Evolutionary conservation across 1,284 basidiomycete genomes (phyloP), one percentile per base, ranked within the genome.

Genomic region (Cutaneotrichosporon spelunceum): DNA sequence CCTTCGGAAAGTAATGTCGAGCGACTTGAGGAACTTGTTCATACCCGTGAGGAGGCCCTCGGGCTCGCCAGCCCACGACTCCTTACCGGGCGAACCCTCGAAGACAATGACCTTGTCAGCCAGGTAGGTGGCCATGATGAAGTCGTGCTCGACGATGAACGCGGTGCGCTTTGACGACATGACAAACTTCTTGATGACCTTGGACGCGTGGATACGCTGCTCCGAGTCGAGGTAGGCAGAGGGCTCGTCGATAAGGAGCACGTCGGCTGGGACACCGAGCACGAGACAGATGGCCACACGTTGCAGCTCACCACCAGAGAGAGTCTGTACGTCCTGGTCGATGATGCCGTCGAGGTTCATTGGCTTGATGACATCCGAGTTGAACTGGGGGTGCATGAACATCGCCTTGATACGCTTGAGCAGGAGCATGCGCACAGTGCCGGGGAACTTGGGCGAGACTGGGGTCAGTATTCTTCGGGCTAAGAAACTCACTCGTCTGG

Each of bases 371-470:
- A 97, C 94, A 74, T 97, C 93, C 47, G 89, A 89, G 80, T 93
- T 90, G 87, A 97, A 98, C 80, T 97, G 93, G 30, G 93, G 89
- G 77, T 95, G 90, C 91, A 96, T 93, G 81, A 94, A 96, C 53
- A 91, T 87, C 33, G 85, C 82, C 81, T 94, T 94, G 82, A 97
- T 95, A 77, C 90, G 87, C 83, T 95, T 96, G 58, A 98, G 74
- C 64, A 98, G 81, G 67, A 98, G 81, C 89, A 91, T 89, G 72
- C 93, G 87, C 44, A 98, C 93, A 21, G 88, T 89, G 68, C 94
- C 94, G 0, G 88, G 87, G 86, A 96, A 97, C 78, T 91, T 93
- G 57, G 93, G 93, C 49, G 92, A 91, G 78, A 96, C 95, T 78
- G 56, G 5, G 21, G 33, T 56, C 19, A 42, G 39, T 42, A n/a